phyloP scores from a whole-genome alignment of 2,329 filamentous ascomycete species.

The Calonectria henricotiae region DNA sequence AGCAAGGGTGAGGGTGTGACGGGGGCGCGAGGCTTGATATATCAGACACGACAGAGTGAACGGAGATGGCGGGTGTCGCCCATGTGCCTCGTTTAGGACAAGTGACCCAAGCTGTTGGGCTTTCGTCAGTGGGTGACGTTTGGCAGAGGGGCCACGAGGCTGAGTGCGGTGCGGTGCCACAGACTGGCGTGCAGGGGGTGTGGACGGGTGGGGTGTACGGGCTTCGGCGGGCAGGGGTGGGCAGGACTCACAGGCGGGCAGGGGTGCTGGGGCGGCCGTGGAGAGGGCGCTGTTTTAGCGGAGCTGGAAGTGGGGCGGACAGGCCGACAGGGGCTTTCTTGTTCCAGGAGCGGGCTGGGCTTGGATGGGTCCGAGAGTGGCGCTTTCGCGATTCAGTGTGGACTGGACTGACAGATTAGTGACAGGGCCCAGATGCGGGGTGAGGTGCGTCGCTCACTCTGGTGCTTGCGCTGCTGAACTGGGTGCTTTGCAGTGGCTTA shows the following conservation, averaged over 20 bases:
- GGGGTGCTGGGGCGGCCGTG: conserved; percentile 46
- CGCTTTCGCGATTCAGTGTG: conserved; percentile 37
- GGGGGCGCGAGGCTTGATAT: conserved; percentile 53
- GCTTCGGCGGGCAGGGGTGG: conserved; percentile 16
- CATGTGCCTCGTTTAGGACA: conserved; percentile 54
- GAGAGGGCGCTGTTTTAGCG: conserved; percentile 36
- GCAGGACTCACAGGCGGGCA: conserved; percentile 35
- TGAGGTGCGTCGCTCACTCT: conserved; percentile 24
- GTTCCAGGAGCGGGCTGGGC: conserved; percentile 36
- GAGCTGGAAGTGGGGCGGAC: conserved; percentile 29
- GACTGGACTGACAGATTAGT: conserved; percentile 20
- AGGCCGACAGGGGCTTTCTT: conserved; percentile 31
- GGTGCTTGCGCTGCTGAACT: conserved; percentile 21
- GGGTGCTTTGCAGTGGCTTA: conserved; percentile 26
- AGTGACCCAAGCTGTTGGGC: conserved; percentile 55
- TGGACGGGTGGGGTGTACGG: conserved; percentile 20
- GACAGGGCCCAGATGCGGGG: conserved; percentile 27
- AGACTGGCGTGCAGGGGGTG: conserved; percentile 41
- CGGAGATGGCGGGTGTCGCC: conserved; percentile 45
- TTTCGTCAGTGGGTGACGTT: conserved; percentile 62
- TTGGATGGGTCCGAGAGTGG: conserved; percentile 31
- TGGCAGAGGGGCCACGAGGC: conserved; percentile 61
- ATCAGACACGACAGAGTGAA: conserved; percentile 47
- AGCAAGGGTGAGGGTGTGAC: conserved; percentile 45
- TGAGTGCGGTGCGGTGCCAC: conserved; percentile 54